Evolutionary conservation across 1,139 yeast species (phyloP), one percentile per base, ranked within the genome.

Genomic region (Pichia sp.): DNA sequence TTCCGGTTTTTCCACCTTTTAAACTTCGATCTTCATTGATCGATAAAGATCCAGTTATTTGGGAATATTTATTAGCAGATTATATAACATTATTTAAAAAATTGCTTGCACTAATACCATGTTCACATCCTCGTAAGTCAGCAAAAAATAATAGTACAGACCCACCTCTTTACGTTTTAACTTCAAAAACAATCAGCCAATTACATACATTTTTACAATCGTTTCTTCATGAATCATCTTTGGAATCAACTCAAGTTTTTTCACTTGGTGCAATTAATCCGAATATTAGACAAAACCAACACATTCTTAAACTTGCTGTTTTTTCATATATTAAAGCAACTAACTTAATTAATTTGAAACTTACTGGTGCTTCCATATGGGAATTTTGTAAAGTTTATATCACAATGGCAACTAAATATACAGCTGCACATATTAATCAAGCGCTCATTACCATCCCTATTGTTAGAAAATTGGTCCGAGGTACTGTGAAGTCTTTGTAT

Each of bases 21-120:
- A 76, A 78, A 56, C 73, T 86, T 34, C 71, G 93, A 42, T 85
- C 91, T 0, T 81, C 88, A 11, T 71, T 86, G 61, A 83, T 84
- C 11, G 93, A 86, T 61, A 84, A 81, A 59, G 95, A 86, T 63
- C 95, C 95, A 0, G 90, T 86, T 36, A 85, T 86, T 13, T 86
- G 91, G 90, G 84, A 77, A 3, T 89, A 84, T 65, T 68, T 84
- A 33, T 68, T 85, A 18, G 87, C 83, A 57, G 79, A 80, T 5
- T 86, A 84, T 64, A 79, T 84, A 50, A 65, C 66, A 29, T 69
- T 80, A 25, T 73, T 81, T 59, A 73, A 74, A 53, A 76, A 71
- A 55, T 65, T 84, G 42, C 65, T 78, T 18, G 60, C 58, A 16
- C 18, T 55, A 5, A 13, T 47, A 10, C 54, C 53, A 8, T 39